Base-by-base conservation (phyloP, 1,284 basidiomycete genomes). In the Pyrrhoderma lamaoense region DNA sequence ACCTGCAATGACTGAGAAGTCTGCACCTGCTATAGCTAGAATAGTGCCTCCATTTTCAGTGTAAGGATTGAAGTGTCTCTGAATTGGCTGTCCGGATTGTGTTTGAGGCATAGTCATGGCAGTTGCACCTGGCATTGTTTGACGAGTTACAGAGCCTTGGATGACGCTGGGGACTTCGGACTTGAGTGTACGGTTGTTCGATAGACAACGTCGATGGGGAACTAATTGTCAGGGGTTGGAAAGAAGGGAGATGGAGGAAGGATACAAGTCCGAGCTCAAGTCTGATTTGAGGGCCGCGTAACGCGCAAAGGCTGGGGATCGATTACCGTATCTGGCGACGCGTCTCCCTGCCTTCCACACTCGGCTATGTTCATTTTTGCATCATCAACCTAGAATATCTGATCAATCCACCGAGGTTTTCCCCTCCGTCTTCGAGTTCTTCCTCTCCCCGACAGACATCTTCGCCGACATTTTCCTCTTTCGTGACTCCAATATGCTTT, bases 41-140 rank as follows among this genome's bases (percentile, higher is more conserved):
- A 96, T 93, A 36, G 93, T 93, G 25, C 93, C 93, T 45, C 93
- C 92, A 61, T 95, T 96, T 62, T 93, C 83, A 11, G 81, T 76
- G 77, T 93, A 93, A 0, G 91, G 91, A 65, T 90, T 86, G 73
- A 93, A 93, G 42, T 75, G 73, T 47, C 78, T 73, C 62, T 85
- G 75, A 48, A 52, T 52, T 9, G 51, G 51, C 9, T 47, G 37
- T 19, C 13, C 25, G 21, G 22, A 8, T 19, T 52, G 18, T 7
- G 44, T 8, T 4, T 47, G 45, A 3, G 51, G 38, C 5, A 46
- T 8, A 14, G 44, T n/a, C 22, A 42, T 42, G 22, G 34, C 35
- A 13, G 49, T 52, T 39, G 45, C 45, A 27, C 51, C 51, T 23
- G 51, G 51, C 51, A 52, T 52, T 31, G 42, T 31, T 25, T 8